A percentile compares a stretch with the other conserved stretches of the same genome.
These are phyloP conservation scores for Thymus quinquecostatus DNA, from an alignment of 257 asterid genomes.

Conservation along the genomic window DNA sequence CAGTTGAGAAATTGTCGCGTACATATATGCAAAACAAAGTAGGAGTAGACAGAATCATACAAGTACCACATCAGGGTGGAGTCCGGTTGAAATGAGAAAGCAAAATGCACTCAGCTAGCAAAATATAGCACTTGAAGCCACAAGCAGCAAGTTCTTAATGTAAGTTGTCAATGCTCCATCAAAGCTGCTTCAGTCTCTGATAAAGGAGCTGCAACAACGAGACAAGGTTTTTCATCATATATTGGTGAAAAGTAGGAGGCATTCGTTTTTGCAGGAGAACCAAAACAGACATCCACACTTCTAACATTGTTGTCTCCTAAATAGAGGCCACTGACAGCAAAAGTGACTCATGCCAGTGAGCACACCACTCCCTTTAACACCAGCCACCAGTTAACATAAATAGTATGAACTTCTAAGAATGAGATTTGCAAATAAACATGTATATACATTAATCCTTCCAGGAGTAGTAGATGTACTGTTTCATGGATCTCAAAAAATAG, in stretches of 20 bases:
- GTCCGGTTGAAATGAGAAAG: constrained; percentile 24
- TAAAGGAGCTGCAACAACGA: constrained; percentile 83
- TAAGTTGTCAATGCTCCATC: constrained; percentile 75
- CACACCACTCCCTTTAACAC: neutral
- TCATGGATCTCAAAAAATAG: constrained; percentile 23
- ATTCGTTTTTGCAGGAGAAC: neutral
- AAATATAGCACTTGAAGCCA: constrained; percentile 35
- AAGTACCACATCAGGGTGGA: constrained; percentile 30
- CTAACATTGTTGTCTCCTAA: neutral
- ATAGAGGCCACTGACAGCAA: neutral
- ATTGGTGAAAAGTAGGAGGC: constrained; percentile 22
- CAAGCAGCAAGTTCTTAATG: constrained; percentile 34
- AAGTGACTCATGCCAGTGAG: constrained; percentile 5
- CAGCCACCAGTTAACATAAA: neutral
- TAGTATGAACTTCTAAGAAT: neutral
- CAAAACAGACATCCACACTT: neutral
- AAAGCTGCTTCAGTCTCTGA: constrained; percentile 96
- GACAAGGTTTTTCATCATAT: constrained; percentile 32
- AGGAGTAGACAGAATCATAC: constrained; percentile 38
- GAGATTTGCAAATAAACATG: neutral
- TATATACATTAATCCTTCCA: neutral
- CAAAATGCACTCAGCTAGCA: constrained; percentile 20
- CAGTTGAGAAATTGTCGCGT: constrained; percentile 20
- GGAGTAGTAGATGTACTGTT: neutral
- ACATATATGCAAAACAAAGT: constrained; percentile 34